Evolutionary conservation across 2,329 filamentous ascomycete genomes (phyloP), one percentile per base, ranked within the genome.

Genomic region (Fusarium tupiense): DNA sequence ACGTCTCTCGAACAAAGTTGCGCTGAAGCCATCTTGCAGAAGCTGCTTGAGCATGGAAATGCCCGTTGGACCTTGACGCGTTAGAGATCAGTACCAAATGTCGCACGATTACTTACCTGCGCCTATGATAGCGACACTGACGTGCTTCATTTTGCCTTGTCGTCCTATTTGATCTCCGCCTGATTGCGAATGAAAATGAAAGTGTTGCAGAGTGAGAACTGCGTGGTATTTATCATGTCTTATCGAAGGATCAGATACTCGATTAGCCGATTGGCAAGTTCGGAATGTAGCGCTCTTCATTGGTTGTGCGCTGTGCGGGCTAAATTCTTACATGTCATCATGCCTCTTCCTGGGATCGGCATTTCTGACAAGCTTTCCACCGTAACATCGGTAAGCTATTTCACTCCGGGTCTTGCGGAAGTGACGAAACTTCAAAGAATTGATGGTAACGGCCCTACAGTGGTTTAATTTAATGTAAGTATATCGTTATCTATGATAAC

Each of bases 41-140:
- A 72, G 31, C 22, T 72, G 70, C 5, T 72, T 73, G 6, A 72
- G 60, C 69, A 72, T 73, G 0, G 70, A 66, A n/a, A 72, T 69
- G 6, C 70, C 70, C 22, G 59, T 66, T 3, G 70, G 70, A 2
- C 70, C 69, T 72, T 11, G 12, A 2, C 2, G 13, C 0, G 12
- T 38, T 35, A 24, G 5, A 8, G 19, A 12, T 16, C 4, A 44
- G 6, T 1, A 29, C 3, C 1, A 12, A 0, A 9, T 22, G 2
- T 46, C 11, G 20, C 4, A 3, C 3, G 9, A 29, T 6, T 6
- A 59, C 64, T 47, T 3, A 65, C 64, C 64, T 5, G 64, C 64
- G n/a, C 64, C 64, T 37, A 67, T 41, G 5, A 67, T 37, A 1
- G 64, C 61, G 2, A 67, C 64, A 14, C 35, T 50, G 17, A 47